Base-by-base conservation (phyloP, 768 basidiomycete species). In the Boletus sp. region DNA sequence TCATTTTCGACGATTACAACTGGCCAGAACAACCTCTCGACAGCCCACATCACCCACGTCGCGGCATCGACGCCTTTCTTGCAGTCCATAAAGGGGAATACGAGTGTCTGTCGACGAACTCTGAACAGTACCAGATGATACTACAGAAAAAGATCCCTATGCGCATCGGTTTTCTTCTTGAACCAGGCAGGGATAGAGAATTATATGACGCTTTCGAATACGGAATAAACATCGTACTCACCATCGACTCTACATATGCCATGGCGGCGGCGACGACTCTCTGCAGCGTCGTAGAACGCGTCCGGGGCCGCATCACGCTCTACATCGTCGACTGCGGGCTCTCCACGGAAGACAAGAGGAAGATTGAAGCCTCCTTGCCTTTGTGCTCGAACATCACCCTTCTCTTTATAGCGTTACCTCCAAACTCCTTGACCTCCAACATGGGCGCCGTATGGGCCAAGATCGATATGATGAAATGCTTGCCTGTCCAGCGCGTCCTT, bases 1-100 rank as follows among this genome's bases (percentile, higher is more conserved):
- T 83, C 62, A 76, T 84, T 43, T 81, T 83, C 58, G 82, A 84
- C 56, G 81, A 84, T 63, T 83, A 83, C 57, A 70, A 73, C 35
- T 83, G 82, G 83, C 62, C 75, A 29, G 71, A 67, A 39, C 75
- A 83, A 55, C 78, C 77, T 0, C 61, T 73, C 30, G 74, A 77
- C 10, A 79, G 80, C 51, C 67, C 71, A 6, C 76, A 80, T 51
- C 83, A 83, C 60, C 83, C 83, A 0, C 78, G 77, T 61, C 74
- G 80, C 0, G 82, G 80, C 4, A 77, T 83, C 51, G 81, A 84
- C 48, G 75, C 78, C 10, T 84, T 84, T 61, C 70, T 83, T 53
- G 55, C 58, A 15, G 72, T 83, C 10, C 83, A 84, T 53, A 59
- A 61, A 5, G 79, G 76, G 38, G 76, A 84, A 62, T 83, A 78